Conservation (phyloP, 768 basidiomycete genomes). For the Auricularia auricula-judae region DNA sequence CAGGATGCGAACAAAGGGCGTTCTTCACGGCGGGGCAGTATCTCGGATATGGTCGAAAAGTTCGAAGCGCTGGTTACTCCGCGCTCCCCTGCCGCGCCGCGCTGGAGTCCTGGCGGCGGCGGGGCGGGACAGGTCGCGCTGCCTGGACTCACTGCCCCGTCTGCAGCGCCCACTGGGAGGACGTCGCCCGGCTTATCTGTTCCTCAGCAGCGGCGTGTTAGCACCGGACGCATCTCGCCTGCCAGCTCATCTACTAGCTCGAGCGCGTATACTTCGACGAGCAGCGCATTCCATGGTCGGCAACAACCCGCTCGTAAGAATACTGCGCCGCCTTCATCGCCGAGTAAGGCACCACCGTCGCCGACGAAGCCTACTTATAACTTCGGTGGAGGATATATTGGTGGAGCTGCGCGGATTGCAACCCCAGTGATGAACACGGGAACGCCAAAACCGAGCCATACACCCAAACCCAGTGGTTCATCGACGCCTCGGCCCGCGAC, state of each 20-base stretch:
- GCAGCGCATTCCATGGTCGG: not conserved
- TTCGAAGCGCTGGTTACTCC: constrained; percentile 55
- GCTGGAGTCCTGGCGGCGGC: not conserved
- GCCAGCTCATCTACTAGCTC: not conserved
- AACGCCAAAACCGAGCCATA: not conserved
- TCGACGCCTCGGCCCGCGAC: too few species aligned
- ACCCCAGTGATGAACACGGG: not conserved
- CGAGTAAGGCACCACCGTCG: not conserved
- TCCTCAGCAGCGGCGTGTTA: not conserved
- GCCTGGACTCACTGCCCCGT: not conserved
- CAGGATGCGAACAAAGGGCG: constrained; percentile 31
- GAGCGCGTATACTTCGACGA: not conserved
- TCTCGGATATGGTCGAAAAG: constrained; percentile 76
- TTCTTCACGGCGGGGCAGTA: constrained; percentile 54
- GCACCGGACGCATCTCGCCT: not conserved
- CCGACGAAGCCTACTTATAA: not conserved
- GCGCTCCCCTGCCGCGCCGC: constrained; percentile 20
- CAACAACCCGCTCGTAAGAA: not conserved
- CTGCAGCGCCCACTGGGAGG: not conserved
- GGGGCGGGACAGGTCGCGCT: not conserved
- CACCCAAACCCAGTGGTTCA: too few species aligned
- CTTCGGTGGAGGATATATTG: not conserved
- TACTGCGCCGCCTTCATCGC: not conserved
- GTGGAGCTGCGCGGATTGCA: not conserved
- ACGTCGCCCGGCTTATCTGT: not conserved